phyloP scores from a whole-genome alignment of 257 asterid species.

The Salvia hispanica region DNA sequence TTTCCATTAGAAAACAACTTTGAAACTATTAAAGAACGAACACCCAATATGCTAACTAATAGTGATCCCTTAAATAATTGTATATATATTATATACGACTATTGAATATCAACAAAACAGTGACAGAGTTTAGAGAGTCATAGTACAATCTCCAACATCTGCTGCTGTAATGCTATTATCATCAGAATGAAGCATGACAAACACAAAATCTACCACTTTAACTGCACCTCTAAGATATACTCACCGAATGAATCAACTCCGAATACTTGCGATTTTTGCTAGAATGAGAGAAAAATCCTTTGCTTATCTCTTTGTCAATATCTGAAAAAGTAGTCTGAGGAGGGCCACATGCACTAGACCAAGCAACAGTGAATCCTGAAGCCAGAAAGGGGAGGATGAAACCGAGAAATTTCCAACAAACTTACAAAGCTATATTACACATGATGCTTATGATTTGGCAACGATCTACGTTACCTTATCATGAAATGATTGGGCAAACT shows the following conservation, averaged over 20 bases:
- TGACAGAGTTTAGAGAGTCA: background rate
- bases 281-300: constrained; percentile 56
- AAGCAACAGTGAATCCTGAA: constrained; percentile 82
- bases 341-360: constrained; percentile 87
- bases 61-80: background rate
- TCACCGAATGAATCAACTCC: constrained; percentile 77
- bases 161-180: background rate
- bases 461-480: constrained; percentile 61
- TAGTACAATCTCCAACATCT: constrained; percentile 7
- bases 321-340: constrained; percentile 73
- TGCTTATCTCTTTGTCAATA: constrained; percentile 58
- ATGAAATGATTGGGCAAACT: constrained; percentile 76
- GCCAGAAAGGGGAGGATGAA: constrained; percentile 33
- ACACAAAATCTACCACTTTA: constrained; percentile 16
- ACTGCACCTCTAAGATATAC: constrained; percentile 36
- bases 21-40: background rate
- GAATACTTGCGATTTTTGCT: constrained; percentile 79
- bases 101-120: background rate
- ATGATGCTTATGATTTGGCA: constrained; percentile 21
- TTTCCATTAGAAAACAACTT: constrained; percentile 12
- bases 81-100: no score
- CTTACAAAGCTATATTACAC: constrained; percentile 20
- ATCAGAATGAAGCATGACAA: constrained; percentile 16
- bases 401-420: constrained; percentile 22
- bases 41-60: constrained; percentile 14